These are phyloP conservation scores for Violaceomyces palustris DNA, from an alignment of 1,284 basidiomycete genomes.

Conservation along the genomic window DNA sequence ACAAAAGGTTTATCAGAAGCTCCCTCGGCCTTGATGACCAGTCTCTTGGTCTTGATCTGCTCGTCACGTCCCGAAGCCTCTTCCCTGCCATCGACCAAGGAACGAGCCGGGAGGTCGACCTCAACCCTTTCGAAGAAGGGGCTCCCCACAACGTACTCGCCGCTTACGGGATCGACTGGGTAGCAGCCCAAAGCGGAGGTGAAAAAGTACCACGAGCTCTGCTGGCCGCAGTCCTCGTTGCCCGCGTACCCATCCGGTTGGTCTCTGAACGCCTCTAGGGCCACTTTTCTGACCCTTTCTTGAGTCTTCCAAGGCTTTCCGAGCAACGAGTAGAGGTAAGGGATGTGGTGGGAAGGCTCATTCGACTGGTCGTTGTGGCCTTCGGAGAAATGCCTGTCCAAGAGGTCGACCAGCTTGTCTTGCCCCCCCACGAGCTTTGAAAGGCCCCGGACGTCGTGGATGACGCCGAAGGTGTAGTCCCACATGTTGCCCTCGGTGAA, in stretches of 20 bases:
- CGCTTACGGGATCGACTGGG: slow-evolving; percentile 63
- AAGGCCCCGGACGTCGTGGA: slow-evolving; percentile 62
- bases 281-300: slow-evolving; percentile 65
- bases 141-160: slow-evolving; percentile 64
- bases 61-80: neutral
- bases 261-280: slow-evolving; percentile 64
- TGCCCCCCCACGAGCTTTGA: slow-evolving; percentile 66
- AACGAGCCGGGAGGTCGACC: slow-evolving; percentile 59
- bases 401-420: slow-evolving; percentile 62
- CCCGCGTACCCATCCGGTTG: slow-evolving; percentile 66
- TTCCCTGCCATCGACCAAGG: no score
- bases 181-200: slow-evolving; percentile 71
- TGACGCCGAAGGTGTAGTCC: slow-evolving; percentile 24
- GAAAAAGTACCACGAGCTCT: slow-evolving; percentile 82
- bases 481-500: slow-evolving; percentile 73
- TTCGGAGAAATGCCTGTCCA: slow-evolving; percentile 72
- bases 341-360: slow-evolving; percentile 75
- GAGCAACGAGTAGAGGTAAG: slow-evolving; percentile 71
- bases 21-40: slow-evolving; percentile 9
- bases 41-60: slow-evolving; percentile 7
- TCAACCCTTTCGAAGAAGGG: slow-evolving; percentile 67
- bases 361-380: slow-evolving; percentile 79
- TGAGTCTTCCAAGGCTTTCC: slow-evolving; percentile 68
- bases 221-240: slow-evolving; percentile 85
- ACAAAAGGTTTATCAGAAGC: slow-evolving; percentile 13